Evolutionary conservation across 2,329 filamentous ascomycete genomes (phyloP), one percentile per base, ranked within the genome.

Genomic region (Penicillium olsonii): DNA sequence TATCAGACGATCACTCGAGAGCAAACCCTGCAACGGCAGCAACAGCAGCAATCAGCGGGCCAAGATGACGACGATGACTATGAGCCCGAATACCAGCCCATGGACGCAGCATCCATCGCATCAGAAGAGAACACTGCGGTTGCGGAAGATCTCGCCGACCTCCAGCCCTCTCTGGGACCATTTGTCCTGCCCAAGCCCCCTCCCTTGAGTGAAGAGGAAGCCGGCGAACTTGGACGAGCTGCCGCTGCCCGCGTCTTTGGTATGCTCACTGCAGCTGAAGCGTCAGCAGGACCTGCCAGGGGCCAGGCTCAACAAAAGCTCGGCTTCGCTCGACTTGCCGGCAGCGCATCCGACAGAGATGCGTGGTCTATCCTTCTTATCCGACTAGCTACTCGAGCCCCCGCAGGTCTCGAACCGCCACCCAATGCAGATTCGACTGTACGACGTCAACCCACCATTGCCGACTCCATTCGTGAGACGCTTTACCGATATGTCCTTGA

Each of bases 291-390:
- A 56, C 53, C 52, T 80, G 82, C 75, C 84, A 83, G 70, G 54
- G 58, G 67, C 45, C 57, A 64, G 42, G 65, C 57, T 35, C 68
- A 75, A 76, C 78, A 63, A 84, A 85, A 71, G 76, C 82, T 53
- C 11, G 92, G 94, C 1, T 87, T 97, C 67, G 88, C 88, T 62
- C 83, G 92, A 41, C 77, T 96, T 31, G 92, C 92, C 0, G 90
- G 88, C 19, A 92, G 86, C 64, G 87, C 86, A 2, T 90, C 91
- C 61, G 90, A 92, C 62, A 82, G 87, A 54, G 92, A 96, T 55
- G 88, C 91, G 0, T 97, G 92, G 92, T 83, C 95, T 58, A 94
- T 90, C 0, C 83, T 97, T 17, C 80, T 97, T 48, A 87, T 88
- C 34, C 84, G 94, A 40, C 75, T 97, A 39, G 92, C 92, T 11